Evolutionary conservation across 2,329 filamentous ascomycete genomes (phyloP), one percentile per base, ranked within the genome.

Genomic region (Fusarium palustre): DNA sequence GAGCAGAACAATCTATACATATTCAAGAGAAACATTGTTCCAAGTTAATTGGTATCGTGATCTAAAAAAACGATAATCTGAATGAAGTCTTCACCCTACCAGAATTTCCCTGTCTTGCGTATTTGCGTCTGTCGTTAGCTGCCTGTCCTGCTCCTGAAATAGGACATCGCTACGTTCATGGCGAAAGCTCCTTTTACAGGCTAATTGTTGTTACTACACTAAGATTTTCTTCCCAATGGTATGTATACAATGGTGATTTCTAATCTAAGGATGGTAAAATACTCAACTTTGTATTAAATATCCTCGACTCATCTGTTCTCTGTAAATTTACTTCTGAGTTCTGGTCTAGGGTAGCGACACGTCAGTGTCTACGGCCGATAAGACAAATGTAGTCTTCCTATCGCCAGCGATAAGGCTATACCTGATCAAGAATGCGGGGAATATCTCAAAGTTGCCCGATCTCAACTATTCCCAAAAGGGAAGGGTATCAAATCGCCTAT

Each of bases 221-320:
- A 9, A 30, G 11, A 9, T 36, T 36, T 10, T 0, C 4, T 36
- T 34, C 3, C 7, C 1, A 10, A 13, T 3, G 10, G 9, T 36
- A n/a, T 16, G 11, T 1, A n/a, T 18, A 0, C 0, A 36, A 36
- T 36, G 8, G 18, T 11, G 16, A 0, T 18, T 11, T 18, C 5
- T 1, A 36, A 36, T 11, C 10, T 0, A n/a, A n/a, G 9, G 16
- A 2, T 6, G 18, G 8, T 3, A 36, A 3, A 33, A n/a, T 0
- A 18, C 16, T 11, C 18, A 16, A 3, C 8, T n/a, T 34, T 10
- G 2, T 25, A 36, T 18, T 9, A 18, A 5, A 11, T 0, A 10
- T 36, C 34, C 5, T 36, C n/a, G 3, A 0, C 11, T 1, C 16
- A 36, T n/a, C 0, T n/a, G 18, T n/a, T n/a, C 34, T 36, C 33